These are phyloP conservation scores for Calvatia gigantea DNA, from an alignment of 768 basidiomycete species.

Conservation along the genomic window DNA sequence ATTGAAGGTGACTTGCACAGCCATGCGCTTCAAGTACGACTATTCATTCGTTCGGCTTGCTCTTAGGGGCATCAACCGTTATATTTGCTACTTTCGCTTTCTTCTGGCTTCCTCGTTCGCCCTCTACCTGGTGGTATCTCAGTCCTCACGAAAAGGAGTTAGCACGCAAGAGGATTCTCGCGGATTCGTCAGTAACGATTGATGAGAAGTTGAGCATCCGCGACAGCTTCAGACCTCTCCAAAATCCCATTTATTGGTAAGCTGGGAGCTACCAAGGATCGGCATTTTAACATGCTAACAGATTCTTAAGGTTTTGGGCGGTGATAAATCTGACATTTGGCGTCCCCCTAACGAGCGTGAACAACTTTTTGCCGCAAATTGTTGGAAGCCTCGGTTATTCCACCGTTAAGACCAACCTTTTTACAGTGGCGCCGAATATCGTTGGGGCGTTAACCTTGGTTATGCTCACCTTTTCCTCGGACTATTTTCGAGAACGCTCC, in stretches of 20 bases:
- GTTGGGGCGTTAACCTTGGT: slow-evolving; percentile 44
- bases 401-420: slow-evolving; percentile 48
- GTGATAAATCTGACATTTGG: slow-evolving; percentile 42
- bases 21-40: neutral
- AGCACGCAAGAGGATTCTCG: slow-evolving; percentile 38
- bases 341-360: slow-evolving; percentile 48
- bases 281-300: neutral
- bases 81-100: slow-evolving; percentile 42
- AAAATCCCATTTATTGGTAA: slow-evolving; percentile 42
- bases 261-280: neutral
- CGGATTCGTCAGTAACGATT: slow-evolving; percentile 41
- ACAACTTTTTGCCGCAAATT: slow-evolving; percentile 50
- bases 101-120: slow-evolving; percentile 42
- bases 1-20: slow-evolving; percentile 36
- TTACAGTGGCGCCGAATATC: slow-evolving; percentile 51
- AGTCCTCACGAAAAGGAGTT: slow-evolving; percentile 35
- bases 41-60: neutral
- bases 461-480: slow-evolving; percentile 46
- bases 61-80: slow-evolving; percentile 36
- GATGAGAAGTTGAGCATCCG: slow-evolving; percentile 38
- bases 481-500: slow-evolving; percentile 48
- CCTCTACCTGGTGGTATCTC: slow-evolving; percentile 37
- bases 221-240: slow-evolving; percentile 42
- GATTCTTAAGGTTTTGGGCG: slow-evolving; percentile 35
- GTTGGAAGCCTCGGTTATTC: slow-evolving; percentile 43